Evolutionary conservation across 2,329 filamentous ascomycete genomes (phyloP), one percentile per base, ranked within the genome.

Genomic region (Fusarium chuoi): DNA sequence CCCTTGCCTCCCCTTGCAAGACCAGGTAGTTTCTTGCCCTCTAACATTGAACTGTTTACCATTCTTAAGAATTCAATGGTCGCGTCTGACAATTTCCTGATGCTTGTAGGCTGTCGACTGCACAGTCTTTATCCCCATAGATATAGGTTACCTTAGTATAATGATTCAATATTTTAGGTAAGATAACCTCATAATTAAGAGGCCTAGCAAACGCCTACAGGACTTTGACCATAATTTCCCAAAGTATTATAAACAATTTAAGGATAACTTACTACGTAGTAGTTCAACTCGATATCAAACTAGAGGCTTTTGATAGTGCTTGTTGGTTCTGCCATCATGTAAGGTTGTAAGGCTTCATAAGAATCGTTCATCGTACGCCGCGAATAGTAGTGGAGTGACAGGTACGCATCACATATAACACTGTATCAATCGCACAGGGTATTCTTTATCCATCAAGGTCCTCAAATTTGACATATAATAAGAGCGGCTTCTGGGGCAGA

Each of bases 401-500:
- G 12, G 58, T 69, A 62, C 52, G 42, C 48, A 69, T 60, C n/a
- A 38, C 45, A 15, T 17, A 28, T 7, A 59, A 41, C 64, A 67
- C 49, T 44, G 68, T 69, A 74, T 74, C 24, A 60, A 61, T 54
- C 10, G 15, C 33, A 56, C 57, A 65, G 58, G 67, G 46, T 39
- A 44, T 35, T 18, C 44, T 30, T 14, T 62, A 49, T 45, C 73
- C 69, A 75, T 75, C 73, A 75, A 71, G 73, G 73, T 75, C 17
- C 62, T 42, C 41, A 28, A 38, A n/a, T 20, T 26, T 65, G 52
- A 14, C 52, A 63, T 42, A 60, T 71, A 71, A 63, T 59, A 65
- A 73, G 48, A 59, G 36, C 41, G 30, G 39, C n/a, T 20, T 56
- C 48, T 59, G 24, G 39, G 39, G 22, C 24, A 18, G 18, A 36